Conservation (phyloP, 2,329 filamentous ascomycete species). For the Elsinoe perseae region DNA sequence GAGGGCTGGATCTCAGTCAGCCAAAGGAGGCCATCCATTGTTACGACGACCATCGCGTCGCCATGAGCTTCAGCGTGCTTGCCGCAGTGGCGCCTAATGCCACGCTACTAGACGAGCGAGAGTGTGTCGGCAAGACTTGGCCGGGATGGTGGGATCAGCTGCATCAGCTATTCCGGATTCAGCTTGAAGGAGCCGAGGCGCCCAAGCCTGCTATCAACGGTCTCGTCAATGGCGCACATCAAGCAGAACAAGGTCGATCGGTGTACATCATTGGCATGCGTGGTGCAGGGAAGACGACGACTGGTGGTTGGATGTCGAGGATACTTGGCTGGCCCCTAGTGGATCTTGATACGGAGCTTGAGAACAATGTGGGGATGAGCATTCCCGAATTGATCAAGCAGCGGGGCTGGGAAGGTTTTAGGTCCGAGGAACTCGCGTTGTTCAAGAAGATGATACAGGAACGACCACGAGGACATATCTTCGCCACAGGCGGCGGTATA, state of each 20-base stretch:
- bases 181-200: constrained; percentile 66
- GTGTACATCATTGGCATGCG: constrained; percentile 97
- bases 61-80: constrained; percentile 96
- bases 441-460: constrained; percentile 67
- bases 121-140: constrained; percentile 97
- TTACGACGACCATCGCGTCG: constrained; percentile 95
- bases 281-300: constrained; percentile 92
- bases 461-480: constrained; percentile 66
- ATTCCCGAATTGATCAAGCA: constrained; percentile 80
- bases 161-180: constrained; percentile 66
- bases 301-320: constrained; percentile 74
- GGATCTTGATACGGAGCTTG: constrained; percentile 83
- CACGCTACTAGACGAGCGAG: constrained; percentile 75
- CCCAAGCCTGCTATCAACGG: constrained; percentile 24
- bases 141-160: constrained; percentile 96
- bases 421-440: constrained; percentile 67
- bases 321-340: constrained; percentile 69
- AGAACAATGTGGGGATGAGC: constrained; percentile 61
- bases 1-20: constrained; percentile 43
- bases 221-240: constrained; percentile 29
- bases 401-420: constrained; percentile 81
- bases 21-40: constrained; percentile 67
- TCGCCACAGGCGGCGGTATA: constrained; percentile 89
- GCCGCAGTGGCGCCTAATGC: constrained; percentile 62
- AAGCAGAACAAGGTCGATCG: constrained; percentile 48